Evolutionary conservation across 169 alveolate species (phyloP).

Genomic region (Plasmodium inui): DNA sequence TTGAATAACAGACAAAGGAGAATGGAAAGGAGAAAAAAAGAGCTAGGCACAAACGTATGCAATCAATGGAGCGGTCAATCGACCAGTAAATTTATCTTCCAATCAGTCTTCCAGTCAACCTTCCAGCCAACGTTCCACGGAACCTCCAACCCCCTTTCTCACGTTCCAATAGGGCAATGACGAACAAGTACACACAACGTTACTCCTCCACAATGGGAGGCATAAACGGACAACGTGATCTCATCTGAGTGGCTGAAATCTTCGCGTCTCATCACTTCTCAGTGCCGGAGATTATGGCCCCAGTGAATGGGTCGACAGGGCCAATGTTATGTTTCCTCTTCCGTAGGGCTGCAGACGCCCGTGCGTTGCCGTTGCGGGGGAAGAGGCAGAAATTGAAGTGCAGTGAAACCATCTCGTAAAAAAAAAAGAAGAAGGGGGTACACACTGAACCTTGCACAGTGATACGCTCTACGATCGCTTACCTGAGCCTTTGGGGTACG

Average conservation of each 20-base stretch:
- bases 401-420: background rate
- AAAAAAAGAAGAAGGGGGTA: background rate
- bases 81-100: no score
- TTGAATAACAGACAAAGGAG: background rate
- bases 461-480: background rate
- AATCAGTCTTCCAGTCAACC: background rate
- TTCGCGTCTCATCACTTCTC: conserved; percentile 9
- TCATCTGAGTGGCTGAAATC: background rate
- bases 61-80: no score
- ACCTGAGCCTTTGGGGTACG: conserved; percentile 31
- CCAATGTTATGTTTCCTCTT: conserved; percentile 37
- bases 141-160: background rate
- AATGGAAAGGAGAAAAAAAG: background rate
- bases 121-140: no score
- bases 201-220: background rate
- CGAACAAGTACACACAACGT: background rate
- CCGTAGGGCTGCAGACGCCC: conserved; percentile 16
- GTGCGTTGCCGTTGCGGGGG: background rate
- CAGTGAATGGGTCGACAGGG: conserved; percentile 59
- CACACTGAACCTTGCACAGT: background rate
- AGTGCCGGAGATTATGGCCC: conserved; percentile 26
- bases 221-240: background rate
- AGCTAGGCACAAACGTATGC: background rate
- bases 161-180: background rate
- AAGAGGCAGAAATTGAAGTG: background rate